Percentiles rank a stretch among this genome's conserved stretches.
phyloP scores from a whole-genome alignment of 257 asterid genomes.

The Linderniella brevidens region DNA sequence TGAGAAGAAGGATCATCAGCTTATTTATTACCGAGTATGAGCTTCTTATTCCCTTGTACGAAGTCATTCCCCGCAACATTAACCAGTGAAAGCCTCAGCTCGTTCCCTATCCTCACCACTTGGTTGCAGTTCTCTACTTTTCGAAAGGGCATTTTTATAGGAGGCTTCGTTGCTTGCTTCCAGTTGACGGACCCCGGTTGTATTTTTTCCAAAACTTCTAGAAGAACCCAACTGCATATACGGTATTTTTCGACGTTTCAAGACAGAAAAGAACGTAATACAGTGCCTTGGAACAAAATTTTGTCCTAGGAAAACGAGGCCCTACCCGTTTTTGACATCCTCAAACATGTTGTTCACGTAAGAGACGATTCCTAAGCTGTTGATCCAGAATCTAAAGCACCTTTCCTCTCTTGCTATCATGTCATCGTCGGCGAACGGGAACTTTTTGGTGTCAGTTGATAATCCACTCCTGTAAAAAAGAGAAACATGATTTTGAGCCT shows the following conservation, averaged over 20 bases:
- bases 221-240: constrained; percentile 62
- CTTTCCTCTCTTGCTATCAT: constrained; percentile 93
- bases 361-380: constrained; percentile 72
- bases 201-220: constrained; percentile 80
- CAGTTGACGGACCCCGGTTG: constrained; percentile 74
- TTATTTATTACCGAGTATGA: constrained; percentile 64
- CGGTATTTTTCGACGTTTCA: not conserved
- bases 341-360: constrained; percentile 85
- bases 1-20: not conserved
- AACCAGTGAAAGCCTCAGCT: constrained; percentile 71
- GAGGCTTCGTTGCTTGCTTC: constrained; percentile 91
- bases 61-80: constrained; percentile 94
- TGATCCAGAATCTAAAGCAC: constrained; percentile 95
- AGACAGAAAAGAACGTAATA: not conserved
- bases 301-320: constrained; percentile 11
- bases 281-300: not conserved
- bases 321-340: constrained; percentile 92
- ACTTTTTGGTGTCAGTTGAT: constrained; percentile 70
- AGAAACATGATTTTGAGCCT: constrained; percentile 3
- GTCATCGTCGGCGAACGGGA: constrained; percentile 79
- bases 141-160: constrained; percentile 86
- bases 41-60: constrained; percentile 95
- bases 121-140: constrained; percentile 97
- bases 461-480: constrained; percentile 65
- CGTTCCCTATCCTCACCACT: constrained; percentile 72